phyloP scores from a whole-genome alignment of 2,329 filamentous ascomycete species.

The Alternaria arbusti region DNA sequence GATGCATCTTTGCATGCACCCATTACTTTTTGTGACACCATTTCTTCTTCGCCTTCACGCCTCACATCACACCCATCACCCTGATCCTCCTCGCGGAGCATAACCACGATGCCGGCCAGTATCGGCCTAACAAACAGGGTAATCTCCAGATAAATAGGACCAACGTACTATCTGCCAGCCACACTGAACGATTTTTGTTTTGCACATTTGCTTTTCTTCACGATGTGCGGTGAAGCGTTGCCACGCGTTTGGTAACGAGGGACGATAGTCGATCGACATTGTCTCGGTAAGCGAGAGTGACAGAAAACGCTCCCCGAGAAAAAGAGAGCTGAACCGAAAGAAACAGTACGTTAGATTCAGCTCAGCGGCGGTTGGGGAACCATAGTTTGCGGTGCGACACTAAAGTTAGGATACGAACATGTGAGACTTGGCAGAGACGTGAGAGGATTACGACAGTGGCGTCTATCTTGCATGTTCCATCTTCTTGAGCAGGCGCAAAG shows the following conservation, averaged over 20 bases:
- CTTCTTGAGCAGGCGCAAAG: not conserved
- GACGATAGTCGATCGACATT: not conserved
- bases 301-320: not conserved
- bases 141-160: not conserved
- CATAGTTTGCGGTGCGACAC: not conserved
- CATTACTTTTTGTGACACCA: not conserved
- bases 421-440: not conserved
- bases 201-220: not conserved
- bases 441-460: not conserved
- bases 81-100: not conserved
- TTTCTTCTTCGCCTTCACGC: not conserved
- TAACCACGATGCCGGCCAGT: not conserved
- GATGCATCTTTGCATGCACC: not conserved
- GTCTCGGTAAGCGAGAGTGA: not conserved
- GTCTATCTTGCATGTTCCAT: not conserved
- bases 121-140: not conserved
- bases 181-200: not conserved
- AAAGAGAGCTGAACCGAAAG: not conserved
- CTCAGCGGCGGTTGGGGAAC: not conserved
- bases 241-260: not conserved
- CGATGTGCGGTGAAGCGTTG: not conserved
- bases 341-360: not conserved
- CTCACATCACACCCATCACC: not conserved
- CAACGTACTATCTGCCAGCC: not conserved
- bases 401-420: not conserved